A percentile compares a stretch with the other conserved stretches of the same genome.
Conservation (phyloP, 2,329 filamentous ascomycete genomes). For the Tolypocladium nubicola region DNA sequence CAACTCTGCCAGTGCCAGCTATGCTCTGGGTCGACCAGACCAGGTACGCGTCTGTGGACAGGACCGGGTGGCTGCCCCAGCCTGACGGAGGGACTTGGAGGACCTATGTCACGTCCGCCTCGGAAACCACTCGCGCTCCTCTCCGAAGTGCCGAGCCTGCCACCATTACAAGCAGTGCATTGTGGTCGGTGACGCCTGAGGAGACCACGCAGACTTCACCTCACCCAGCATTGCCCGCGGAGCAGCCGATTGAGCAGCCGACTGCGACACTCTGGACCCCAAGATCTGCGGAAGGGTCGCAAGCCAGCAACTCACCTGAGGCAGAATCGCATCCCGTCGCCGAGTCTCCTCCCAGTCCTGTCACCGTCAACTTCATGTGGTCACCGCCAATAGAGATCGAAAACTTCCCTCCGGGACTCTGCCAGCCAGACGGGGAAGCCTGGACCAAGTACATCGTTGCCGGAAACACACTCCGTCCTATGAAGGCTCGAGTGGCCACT, state of each 20-base stretch:
- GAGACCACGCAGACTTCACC: not conserved
- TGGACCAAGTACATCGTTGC: not conserved
- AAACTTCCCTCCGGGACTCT: not conserved
- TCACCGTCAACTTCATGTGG: not conserved
- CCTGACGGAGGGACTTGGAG: conserved; percentile 1
- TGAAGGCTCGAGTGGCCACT: not conserved
- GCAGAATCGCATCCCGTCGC: no score
- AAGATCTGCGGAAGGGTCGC: not conserved
- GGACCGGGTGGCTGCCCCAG: conserved; percentile 21
- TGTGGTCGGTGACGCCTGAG: conserved; percentile 18
- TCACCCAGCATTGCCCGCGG: not conserved
- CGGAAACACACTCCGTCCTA: not conserved
- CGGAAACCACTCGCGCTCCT: conserved; percentile 14
- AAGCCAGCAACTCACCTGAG: not conserved
- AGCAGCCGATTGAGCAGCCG: not conserved
- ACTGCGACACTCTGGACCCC: not conserved
- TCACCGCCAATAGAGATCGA: not conserved
- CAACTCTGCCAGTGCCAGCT: not conserved
- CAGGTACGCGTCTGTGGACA: not conserved
- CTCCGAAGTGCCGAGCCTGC: conserved; percentile 15
- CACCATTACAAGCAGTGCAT: conserved; percentile 22
- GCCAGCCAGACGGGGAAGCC: not conserved
- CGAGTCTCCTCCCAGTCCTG: not conserved
- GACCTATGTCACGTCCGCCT: not conserved
- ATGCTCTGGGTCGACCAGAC: not conserved